Evolutionary conservation across 2,329 filamentous ascomycete species (phyloP).

Genomic region (Alternaria angustiovoidea): DNA sequence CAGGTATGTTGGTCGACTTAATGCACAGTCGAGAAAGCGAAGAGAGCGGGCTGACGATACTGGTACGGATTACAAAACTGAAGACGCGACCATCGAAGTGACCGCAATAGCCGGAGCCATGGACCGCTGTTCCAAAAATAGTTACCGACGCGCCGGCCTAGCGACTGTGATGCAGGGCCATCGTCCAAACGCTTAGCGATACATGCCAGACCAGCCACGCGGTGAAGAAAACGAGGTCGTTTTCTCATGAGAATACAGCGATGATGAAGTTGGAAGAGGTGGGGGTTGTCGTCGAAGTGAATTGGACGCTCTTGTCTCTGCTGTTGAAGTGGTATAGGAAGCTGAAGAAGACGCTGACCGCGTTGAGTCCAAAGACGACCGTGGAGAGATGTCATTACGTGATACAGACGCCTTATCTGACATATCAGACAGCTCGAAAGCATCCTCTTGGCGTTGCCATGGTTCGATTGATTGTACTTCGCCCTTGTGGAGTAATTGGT

Average conservation of each 20-base stretch:
- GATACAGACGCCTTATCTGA: constrained; percentile 30
- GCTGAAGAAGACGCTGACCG: constrained; percentile 24
- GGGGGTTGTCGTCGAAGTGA: constrained; percentile 34
- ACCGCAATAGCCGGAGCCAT: not conserved
- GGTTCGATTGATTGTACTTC: not conserved
- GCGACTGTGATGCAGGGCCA: not conserved
- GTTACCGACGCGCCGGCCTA: not conserved
- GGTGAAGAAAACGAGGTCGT: constrained; percentile 41
- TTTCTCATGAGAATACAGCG: constrained; percentile 41
- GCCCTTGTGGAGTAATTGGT: not conserved
- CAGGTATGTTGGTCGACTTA: not conserved
- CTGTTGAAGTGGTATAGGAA: constrained; percentile 17
- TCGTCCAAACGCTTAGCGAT: constrained; percentile 25
- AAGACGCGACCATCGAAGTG: not conserved
- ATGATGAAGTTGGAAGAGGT: constrained; percentile 46
- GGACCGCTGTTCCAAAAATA: not conserved
- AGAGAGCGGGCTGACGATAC: not conserved
- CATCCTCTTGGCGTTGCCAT: constrained; percentile 12
- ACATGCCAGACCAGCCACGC: constrained; percentile 41
- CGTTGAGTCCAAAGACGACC: constrained; percentile 52
- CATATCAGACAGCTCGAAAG: constrained; percentile 20
- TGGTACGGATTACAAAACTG: not conserved
- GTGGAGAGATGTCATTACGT: constrained; percentile 56
- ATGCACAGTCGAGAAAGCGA: not conserved
- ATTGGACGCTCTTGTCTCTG: constrained; percentile 6